A percentile compares a stretch with the other conserved stretches of the same genome.
These are phyloP conservation scores for Boletus sensibilis DNA, from an alignment of 768 basidiomycete genomes.

Conservation along the genomic window DNA sequence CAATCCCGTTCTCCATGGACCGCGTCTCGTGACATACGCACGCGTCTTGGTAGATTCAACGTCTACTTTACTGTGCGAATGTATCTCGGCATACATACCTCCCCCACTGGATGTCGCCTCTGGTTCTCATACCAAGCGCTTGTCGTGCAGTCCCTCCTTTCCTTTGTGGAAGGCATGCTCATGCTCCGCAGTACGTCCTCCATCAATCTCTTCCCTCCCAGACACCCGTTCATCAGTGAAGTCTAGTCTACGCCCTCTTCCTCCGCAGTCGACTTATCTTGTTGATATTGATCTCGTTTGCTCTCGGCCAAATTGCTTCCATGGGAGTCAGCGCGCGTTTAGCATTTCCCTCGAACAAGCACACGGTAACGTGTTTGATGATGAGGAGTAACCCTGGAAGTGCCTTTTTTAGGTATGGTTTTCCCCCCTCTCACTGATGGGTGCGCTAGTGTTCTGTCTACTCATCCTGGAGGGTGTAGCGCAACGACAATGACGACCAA, in stretches of 20 bases:
- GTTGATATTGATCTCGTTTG: conserved; percentile 9
- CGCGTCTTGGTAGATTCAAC: conserved; percentile 16
- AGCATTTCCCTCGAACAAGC: conserved; percentile 4
- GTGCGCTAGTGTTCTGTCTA: background rate
- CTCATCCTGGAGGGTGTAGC: conserved; percentile 1
- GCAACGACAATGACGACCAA: conserved; percentile 20
- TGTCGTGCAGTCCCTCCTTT: conserved; percentile 14
- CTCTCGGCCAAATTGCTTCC: conserved; percentile 8
- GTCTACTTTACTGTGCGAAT: conserved; percentile 23
- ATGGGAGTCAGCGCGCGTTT: conserved; percentile 19
- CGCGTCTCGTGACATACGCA: background rate
- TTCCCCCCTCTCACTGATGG: too few species aligned
- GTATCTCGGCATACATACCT: conserved; percentile 5
- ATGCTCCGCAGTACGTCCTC: conserved; percentile 21
- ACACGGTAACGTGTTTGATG: conserved; percentile 20
- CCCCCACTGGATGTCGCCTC: conserved; percentile 6
- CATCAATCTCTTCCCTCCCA: background rate
- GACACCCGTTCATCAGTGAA: background rate
- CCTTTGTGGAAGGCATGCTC: conserved; percentile 10
- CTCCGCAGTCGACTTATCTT: conserved; percentile 4
- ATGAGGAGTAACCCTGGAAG: conserved; percentile 9
- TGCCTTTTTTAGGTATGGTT: conserved; percentile 20
- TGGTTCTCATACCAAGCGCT: conserved; percentile 22
- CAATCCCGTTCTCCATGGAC: background rate
- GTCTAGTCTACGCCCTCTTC: conserved; percentile 22